These are phyloP conservation scores for Scheffersomyces amazonensis DNA, from an alignment of 805 yeast species.

Conservation along the genomic window DNA sequence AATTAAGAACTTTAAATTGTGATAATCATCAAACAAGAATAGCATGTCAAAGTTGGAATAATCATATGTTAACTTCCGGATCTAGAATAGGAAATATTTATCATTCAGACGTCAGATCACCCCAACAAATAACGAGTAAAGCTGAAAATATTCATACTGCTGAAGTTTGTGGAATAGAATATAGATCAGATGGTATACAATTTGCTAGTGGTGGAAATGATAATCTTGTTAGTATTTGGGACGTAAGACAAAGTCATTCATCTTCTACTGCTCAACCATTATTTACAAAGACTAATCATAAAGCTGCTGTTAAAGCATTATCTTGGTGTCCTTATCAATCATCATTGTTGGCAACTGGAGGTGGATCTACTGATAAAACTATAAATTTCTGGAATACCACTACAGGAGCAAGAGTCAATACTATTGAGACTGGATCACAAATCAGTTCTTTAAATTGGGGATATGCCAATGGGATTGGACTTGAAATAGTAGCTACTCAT, in stretches of 20 bases:
- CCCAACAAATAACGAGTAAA: slow-evolving; percentile 66
- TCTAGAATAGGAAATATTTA: slow-evolving; percentile 80
- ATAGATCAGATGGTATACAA: slow-evolving; percentile 80
- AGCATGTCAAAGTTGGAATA: slow-evolving; percentile 82
- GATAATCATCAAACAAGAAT: slow-evolving; percentile 64
- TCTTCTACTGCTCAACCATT: slow-evolving; percentile 45
- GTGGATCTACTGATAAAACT: slow-evolving; percentile 86
- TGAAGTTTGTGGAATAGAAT: slow-evolving; percentile 89
- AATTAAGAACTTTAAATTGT: slow-evolving; percentile 74
- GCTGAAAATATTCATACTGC: slow-evolving; percentile 61
- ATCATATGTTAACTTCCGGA: slow-evolving; percentile 81
- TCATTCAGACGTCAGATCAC: slow-evolving; percentile 86
- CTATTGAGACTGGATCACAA: slow-evolving; percentile 90
- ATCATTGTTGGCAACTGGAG: slow-evolving; percentile 90
- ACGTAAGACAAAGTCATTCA: slow-evolving; percentile 48
- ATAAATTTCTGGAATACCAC: slow-evolving; percentile 95
- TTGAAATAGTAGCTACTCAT: slow-evolving; percentile 89
- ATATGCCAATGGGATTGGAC: slow-evolving; percentile 62
- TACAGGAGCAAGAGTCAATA: slow-evolving; percentile 81
- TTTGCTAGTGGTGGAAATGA: slow-evolving; percentile 94
- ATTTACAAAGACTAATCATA: slow-evolving; percentile 74
- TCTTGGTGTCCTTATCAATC: slow-evolving; percentile 91
- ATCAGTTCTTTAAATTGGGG: slow-evolving; percentile 96
- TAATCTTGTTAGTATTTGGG: slow-evolving; percentile 92
- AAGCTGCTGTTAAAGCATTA: slow-evolving; percentile 93